Base-by-base conservation (phyloP, 2,329 filamentous ascomycete species). In the Penicillium sp. region DNA sequence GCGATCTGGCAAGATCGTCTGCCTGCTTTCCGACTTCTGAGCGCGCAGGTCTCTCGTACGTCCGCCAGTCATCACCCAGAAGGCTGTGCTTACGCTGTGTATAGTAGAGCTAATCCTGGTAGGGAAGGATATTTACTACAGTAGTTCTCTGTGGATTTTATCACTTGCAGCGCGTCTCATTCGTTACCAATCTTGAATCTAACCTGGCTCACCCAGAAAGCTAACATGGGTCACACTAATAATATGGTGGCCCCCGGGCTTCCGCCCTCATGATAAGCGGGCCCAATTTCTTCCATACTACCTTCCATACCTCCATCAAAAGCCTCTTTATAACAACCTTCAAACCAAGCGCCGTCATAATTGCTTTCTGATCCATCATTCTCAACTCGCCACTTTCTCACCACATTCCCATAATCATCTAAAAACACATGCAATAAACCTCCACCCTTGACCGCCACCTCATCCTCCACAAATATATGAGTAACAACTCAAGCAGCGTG, bases 171-270 rank as follows among this genome's bases (percentile, higher is more conserved):
- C 48, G 48, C 41, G 24, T 51, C 34, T 51, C 33, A 51, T 51
- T 51, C 48, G 41, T 46, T 46, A 7, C 42, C 41, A 46, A 3
- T 41, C 3, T 45, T 41, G 26, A 49, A 29, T 33, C 36, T 36
- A n/a, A 24, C 10, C 3, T 52, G 37, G 43, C 30, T 52, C 30
- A 30, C 15, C 49, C 42, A 13, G 23, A 21, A 52, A 47, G 29
- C 49, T 43, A 27, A 42, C 36, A 51, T 45, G 33, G 42, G 15
- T 29, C 26, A 27, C 10, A 27, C 26, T 27, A 27, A 27, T 27
- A 27, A 27, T 30, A 30, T 7, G 27, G 27, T 7, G 55, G 55
- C 52, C 56, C 51, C 53, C 56, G 62, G 59, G n/a, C 62, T 40
- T 40, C 41, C 48, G 18, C 48, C 48, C 33, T 32, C 26, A 4